Evolutionary conservation across 2,329 filamentous ascomycete genomes (phyloP).

Genomic region (Fusarium multiceps): DNA sequence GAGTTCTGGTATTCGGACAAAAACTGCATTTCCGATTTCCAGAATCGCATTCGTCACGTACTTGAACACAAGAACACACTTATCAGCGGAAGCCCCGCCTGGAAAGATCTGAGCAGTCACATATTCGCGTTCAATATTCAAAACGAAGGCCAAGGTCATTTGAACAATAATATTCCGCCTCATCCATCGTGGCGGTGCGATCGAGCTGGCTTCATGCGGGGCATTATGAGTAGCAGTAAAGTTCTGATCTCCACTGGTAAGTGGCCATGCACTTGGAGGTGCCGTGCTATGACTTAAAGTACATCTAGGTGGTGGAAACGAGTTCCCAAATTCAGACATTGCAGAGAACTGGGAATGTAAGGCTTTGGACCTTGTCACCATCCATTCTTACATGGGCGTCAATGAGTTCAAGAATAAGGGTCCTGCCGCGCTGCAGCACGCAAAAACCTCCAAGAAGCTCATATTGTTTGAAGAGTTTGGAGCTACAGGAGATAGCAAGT

Average conservation of each 20-base stretch:
- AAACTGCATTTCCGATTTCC: neutral
- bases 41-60: neutral
- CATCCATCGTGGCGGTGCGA: neutral
- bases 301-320: neutral
- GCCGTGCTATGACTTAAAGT: neutral
- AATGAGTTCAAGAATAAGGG: neutral
- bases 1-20: neutral
- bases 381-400: neutral
- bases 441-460: neutral
- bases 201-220: neutral
- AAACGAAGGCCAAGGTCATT: neutral
- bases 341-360: neutral
- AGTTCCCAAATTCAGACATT: neutral
- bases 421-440: neutral
- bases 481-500: neutral
- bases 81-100: neutral
- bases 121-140: neutral
- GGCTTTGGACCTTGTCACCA: neutral
- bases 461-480: neutral
- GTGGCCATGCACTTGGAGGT: neutral
- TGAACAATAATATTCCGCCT: neutral
- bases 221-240: neutral
- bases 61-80: neutral
- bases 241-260: neutral
- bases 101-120: neutral